Evolutionary conservation across 805 yeast species (phyloP).

Genomic region (Kockiozyma suomiensis): DNA sequence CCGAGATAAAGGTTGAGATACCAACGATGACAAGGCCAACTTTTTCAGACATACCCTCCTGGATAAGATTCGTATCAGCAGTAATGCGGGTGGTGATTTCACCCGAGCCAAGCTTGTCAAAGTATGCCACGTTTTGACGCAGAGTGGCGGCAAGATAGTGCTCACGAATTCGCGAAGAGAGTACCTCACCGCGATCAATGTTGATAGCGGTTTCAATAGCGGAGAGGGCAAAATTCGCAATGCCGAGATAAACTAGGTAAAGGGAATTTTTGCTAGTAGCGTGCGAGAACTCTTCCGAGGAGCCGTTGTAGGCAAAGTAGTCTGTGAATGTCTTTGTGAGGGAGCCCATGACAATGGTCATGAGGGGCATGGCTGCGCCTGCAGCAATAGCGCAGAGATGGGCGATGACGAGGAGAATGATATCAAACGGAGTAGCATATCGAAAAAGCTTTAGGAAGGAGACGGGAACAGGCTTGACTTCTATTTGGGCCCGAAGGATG

Average conservation of each 20-base stretch:
- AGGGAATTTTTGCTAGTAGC: conserved; percentile 43
- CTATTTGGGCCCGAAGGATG: conserved; percentile 42
- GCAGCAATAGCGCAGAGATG: conserved; percentile 36
- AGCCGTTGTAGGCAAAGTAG: conserved; percentile 35
- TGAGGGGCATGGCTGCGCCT: conserved; percentile 45
- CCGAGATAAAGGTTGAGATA: conserved; percentile 44
- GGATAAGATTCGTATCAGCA: conserved; percentile 46
- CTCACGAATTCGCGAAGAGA: conserved; percentile 47
- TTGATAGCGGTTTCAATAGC: no score
- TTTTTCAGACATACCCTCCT: conserved; percentile 49
- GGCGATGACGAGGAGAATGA: conserved; percentile 38
- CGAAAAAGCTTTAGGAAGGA: conserved; percentile 39
- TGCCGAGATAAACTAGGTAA: conserved; percentile 47
- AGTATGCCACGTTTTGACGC: conserved; percentile 48
- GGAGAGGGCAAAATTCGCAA: conserved; percentile 39
- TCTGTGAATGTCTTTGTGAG: conserved; percentile 43
- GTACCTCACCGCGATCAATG: conserved; percentile 46
- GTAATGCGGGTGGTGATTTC: conserved; percentile 48
- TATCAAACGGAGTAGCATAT: conserved; percentile 41
- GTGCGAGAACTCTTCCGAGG: conserved; percentile 39
- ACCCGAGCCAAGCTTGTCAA: conserved; percentile 49
- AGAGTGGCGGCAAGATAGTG: conserved; percentile 43
- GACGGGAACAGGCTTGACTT: conserved; percentile 34
- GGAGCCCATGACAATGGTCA: conserved; percentile 46
- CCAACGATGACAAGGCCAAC: conserved; percentile 44